These are phyloP conservation scores for Aureobasidium sp. DNA, from an alignment of 2,329 filamentous ascomycete genomes.

Conservation along the genomic window DNA sequence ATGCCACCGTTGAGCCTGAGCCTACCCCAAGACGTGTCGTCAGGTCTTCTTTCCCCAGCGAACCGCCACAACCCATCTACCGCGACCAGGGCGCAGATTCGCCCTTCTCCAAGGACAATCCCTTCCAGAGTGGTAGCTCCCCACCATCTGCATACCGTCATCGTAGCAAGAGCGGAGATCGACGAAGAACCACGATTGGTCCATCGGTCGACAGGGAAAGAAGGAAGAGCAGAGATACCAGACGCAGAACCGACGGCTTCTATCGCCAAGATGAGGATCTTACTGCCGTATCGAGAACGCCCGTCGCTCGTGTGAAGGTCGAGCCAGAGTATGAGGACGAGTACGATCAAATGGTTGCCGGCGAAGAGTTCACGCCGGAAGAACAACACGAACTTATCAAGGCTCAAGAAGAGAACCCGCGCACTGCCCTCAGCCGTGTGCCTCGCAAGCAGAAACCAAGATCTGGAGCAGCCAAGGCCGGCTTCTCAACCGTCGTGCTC, in stretches of 20 bases:
- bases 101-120: constrained; percentile 83
- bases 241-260: constrained; percentile 38
- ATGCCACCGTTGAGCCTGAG: constrained; percentile 29
- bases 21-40: constrained; percentile 40
- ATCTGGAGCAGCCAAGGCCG: constrained; percentile 48
- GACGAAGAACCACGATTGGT: constrained; percentile 49
- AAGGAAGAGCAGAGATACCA: constrained; percentile 36
- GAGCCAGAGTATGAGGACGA: constrained; percentile 21
- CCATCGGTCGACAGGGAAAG: constrained; percentile 32
- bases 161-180: constrained; percentile 34
- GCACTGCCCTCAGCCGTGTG: neutral
- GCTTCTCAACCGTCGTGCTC: constrained; percentile 64
- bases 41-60: constrained; percentile 15
- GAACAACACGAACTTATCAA: constrained; percentile 71
- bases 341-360: constrained; percentile 50
- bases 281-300: constrained; percentile 51
- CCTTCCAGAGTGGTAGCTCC: constrained; percentile 82
- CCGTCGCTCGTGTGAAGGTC: constrained; percentile 38
- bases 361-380: constrained; percentile 91
- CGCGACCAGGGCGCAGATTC: constrained; percentile 40
- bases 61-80: constrained; percentile 22
- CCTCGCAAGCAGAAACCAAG: constrained; percentile 10
- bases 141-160: constrained; percentile 40
- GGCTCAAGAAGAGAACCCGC: constrained; percentile 22
- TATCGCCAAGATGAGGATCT: constrained; percentile 46